Base-by-base conservation (phyloP, 179 eudicot genomes). In the Beta corolliflora region DNA sequence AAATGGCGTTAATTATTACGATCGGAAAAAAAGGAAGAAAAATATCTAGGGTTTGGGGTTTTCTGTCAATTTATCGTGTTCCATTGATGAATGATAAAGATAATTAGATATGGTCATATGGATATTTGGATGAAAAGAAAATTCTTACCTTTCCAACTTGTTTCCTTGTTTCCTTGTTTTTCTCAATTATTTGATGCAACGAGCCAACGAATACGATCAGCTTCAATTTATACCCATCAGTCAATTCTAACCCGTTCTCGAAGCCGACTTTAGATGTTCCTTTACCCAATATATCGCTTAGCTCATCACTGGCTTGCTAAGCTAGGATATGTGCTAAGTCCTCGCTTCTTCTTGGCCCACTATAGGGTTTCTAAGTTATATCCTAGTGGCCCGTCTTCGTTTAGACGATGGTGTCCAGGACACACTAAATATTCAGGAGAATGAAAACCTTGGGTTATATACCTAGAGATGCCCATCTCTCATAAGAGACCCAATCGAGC, bases 11-110 rank as follows among this genome's bases (percentile, higher is more conserved):
- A 58, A 48, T 48, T 7, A 48, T 48, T 48, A 48, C 4, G 31
- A 46, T 7, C 13, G 5, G 55, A 70, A 15, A 19, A 7, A 9
- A 44, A 48, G 19, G 19, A 19, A 9, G 21, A 25, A 12, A 73
- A 73, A 74, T 21, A 25, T 74, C 77, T 74, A 74, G 64, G 77
- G 77, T 74, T 74, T 54, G 77, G 59, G 56, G 52, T 45, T 52
- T 53, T 73, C 15, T 14, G 10, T 53, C 61, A 5, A 46, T 19
- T n/a, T 46, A 71, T 46, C 15, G n/a, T 3, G 55, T 18, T n/a
- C 7, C 3, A 70, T 16, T 18, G 54, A 19, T 41, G 54, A 45
- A 13, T 44, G 54, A 68, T 68, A 36, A 48, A n/a, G n/a, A n/a
- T n/a, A n/a, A n/a, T n/a, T n/a, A 46, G 29, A 64, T 21, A 8